These are phyloP conservation scores for Dioscorea dumetorum DNA, from an alignment of 106 monocot genomes.

Conservation along the genomic window DNA sequence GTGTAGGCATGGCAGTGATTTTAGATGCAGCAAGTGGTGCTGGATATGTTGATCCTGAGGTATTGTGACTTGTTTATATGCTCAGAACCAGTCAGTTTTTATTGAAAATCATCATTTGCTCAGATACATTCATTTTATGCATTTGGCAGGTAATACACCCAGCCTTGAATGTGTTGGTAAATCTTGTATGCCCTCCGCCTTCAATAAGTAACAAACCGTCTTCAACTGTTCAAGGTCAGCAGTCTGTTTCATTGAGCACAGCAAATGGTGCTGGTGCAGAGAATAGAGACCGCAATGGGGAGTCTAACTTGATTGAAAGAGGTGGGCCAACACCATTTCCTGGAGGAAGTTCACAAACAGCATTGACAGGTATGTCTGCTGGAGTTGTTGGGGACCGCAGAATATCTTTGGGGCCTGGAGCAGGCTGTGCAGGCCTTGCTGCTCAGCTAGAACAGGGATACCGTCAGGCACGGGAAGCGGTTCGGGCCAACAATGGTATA, in stretches of 20 bases:
- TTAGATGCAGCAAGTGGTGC: constrained; percentile 75
- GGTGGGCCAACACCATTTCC: constrained; percentile 15
- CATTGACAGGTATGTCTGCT: constrained; percentile 23
- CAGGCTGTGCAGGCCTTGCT: constrained; percentile 93
- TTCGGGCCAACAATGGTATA: constrained; percentile 95
- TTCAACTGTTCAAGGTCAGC: constrained; percentile 34
- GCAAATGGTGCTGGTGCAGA: constrained; percentile 35
- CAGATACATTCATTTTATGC: constrained; percentile 1
- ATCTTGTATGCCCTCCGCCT: constrained; percentile 96
- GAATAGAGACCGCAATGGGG: constrained; percentile 48
- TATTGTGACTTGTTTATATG: constrained; percentile 8
- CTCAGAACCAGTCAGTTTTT: too few relatives aligned
- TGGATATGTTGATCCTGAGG: constrained; percentile 82
- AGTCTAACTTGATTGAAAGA: constrained; percentile 27
- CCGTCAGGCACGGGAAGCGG: constrained; percentile 84
- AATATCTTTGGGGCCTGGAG: constrained; percentile 84
- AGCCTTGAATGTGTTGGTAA: constrained; percentile 77
- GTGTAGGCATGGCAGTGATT: constrained; percentile 89
- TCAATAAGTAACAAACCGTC: constrained; percentile 87
- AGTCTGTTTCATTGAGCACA: constrained; percentile 26
- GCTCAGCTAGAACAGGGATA: constrained; percentile 94
- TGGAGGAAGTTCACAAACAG: constrained; percentile 16
- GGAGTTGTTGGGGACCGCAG: constrained; percentile 83
- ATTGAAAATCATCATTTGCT: too few relatives aligned
- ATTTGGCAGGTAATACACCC: constrained; percentile 67